Evolutionary conservation across 1,284 basidiomycete species (phyloP).

Genomic region (Meripilus lineatus): DNA sequence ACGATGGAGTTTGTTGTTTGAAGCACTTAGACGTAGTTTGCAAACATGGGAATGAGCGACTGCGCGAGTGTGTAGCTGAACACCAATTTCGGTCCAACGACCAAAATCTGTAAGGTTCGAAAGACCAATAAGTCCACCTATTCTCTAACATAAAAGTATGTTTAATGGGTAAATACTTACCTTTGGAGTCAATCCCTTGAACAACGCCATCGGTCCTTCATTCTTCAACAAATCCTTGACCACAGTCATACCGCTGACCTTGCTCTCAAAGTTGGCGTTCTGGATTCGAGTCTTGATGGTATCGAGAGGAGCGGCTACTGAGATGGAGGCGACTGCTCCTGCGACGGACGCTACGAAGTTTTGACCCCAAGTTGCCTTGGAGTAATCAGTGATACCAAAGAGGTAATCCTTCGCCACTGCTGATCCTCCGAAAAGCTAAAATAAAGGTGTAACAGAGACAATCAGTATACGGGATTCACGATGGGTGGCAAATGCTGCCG

Average conservation of each 20-base stretch:
- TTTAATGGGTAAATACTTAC: slow-evolving; percentile 35
- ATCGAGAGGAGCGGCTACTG: slow-evolving; percentile 93
- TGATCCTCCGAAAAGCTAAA: slow-evolving; percentile 91
- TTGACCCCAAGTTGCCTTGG: slow-evolving; percentile 90
- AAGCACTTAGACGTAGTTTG: slow-evolving; percentile 69
- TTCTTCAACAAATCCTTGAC: slow-evolving; percentile 85
- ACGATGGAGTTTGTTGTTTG: no score
- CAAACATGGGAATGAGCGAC: slow-evolving; percentile 91
- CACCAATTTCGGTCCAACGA: slow-evolving; percentile 96
- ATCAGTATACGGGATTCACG: neutral
- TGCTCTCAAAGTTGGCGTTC: slow-evolving; percentile 95
- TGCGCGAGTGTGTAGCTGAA: slow-evolving; percentile 98
- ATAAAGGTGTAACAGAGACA: neutral
- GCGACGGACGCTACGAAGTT: slow-evolving; percentile 94
- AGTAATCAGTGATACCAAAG: slow-evolving; percentile 87
- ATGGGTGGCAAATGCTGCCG: no score
- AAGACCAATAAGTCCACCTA: neutral
- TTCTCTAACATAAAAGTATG: neutral
- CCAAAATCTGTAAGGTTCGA: slow-evolving; percentile 66
- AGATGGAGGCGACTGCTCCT: slow-evolving; percentile 94
- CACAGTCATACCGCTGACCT: slow-evolving; percentile 85
- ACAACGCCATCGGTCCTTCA: slow-evolving; percentile 86
- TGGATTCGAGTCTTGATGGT: slow-evolving; percentile 97
- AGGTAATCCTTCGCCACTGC: slow-evolving; percentile 93
- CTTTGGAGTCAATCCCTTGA: slow-evolving; percentile 97